A percentile compares a stretch with the other conserved stretches of the same genome.
Evolutionary conservation across 768 basidiomycete genomes (phyloP).

Genomic region (Kwoniella botswanensis): DNA sequence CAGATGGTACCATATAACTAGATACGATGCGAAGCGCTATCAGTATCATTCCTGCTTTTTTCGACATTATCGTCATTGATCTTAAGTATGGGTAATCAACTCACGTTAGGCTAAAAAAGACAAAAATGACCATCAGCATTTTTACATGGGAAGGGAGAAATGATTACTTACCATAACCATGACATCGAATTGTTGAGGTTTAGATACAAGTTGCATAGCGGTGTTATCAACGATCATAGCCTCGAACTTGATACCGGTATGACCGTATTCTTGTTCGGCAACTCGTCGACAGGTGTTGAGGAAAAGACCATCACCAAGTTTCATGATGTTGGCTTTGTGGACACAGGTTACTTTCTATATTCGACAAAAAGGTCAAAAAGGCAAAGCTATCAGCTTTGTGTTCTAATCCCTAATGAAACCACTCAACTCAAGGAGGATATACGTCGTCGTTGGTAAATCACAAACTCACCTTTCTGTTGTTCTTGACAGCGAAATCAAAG

Average conservation of each 20-base stretch:
- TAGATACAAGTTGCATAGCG: slow-evolving; percentile 98
- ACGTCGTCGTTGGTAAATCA: no score
- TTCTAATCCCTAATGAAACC: not conserved
- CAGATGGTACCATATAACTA: slow-evolving; percentile 86
- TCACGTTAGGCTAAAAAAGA: slow-evolving; percentile 38
- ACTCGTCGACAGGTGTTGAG: slow-evolving; percentile 95
- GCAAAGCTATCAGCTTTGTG: not conserved
- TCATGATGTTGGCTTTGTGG: slow-evolving; percentile 99
- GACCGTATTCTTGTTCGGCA: slow-evolving; percentile 89
- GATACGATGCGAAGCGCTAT: not conserved
- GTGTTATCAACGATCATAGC: slow-evolving; percentile 99
- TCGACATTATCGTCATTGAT: not conserved
- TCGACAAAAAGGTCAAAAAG: not conserved
- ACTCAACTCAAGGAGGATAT: not conserved
- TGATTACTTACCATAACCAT: slow-evolving; percentile 93
- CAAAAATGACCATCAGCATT: slow-evolving; percentile 1
- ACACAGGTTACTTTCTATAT: slow-evolving; percentile 96
- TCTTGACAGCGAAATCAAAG: slow-evolving; percentile 98
- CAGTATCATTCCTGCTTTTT: not conserved
- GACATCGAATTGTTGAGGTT: slow-evolving; percentile 94
- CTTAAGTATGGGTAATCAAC: not conserved
- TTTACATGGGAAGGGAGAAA: not conserved
- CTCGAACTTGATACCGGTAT: slow-evolving; percentile 85
- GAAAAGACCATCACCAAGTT: slow-evolving; percentile 98
- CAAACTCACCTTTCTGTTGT: slow-evolving; percentile 84